phyloP scores from a whole-genome alignment of 1,284 basidiomycete species.

The Chalciporus sp. region DNA sequence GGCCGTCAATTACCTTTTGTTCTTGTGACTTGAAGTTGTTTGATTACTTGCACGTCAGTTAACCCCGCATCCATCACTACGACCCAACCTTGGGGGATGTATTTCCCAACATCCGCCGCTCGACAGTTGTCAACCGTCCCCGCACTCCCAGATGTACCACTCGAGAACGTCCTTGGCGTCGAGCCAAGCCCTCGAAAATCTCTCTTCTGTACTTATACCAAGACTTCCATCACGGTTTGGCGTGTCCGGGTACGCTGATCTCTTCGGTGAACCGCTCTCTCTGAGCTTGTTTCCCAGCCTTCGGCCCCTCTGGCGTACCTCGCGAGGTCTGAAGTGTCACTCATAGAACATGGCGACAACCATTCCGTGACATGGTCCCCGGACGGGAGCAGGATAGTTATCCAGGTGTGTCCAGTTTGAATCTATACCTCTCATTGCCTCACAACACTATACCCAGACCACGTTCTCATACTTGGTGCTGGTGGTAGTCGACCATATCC shows the following conservation, averaged over 20 bases:
- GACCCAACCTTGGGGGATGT: slow-evolving; percentile 50
- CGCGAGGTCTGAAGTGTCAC: slow-evolving; percentile 73
- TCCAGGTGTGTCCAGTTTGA: slow-evolving; percentile 60
- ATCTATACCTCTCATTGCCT: slow-evolving; percentile 5
- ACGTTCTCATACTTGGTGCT: slow-evolving; percentile 78
- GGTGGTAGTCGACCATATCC: slow-evolving; percentile 65
- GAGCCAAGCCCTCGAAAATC: slow-evolving; percentile 72
- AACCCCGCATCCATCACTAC: not conserved
- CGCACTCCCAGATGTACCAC: slow-evolving; percentile 60
- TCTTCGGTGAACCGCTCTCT: not conserved
- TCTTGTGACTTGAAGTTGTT: not conserved
- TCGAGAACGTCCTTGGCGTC: slow-evolving; percentile 61
- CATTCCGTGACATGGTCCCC: slow-evolving; percentile 75
- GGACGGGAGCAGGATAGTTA: slow-evolving; percentile 75
- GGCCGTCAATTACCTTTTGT: not conserved
- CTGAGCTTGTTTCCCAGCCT: slow-evolving; percentile 54
- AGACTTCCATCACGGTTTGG: slow-evolving; percentile 75
- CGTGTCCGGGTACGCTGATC: slow-evolving; percentile 71
- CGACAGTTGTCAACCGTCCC: slow-evolving; percentile 69
- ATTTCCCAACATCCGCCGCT: slow-evolving; percentile 81
- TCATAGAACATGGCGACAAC: slow-evolving; percentile 82
- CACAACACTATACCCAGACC: slow-evolving; percentile 50
- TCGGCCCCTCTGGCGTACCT: slow-evolving; percentile 76
- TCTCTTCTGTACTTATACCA: slow-evolving; percentile 77
- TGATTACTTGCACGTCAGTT: not conserved